Percentiles rank a stretch among this genome's conserved stretches.
Conservation (phyloP, 2,329 filamentous ascomycete species). For the Exophiala spinifera region DNA sequence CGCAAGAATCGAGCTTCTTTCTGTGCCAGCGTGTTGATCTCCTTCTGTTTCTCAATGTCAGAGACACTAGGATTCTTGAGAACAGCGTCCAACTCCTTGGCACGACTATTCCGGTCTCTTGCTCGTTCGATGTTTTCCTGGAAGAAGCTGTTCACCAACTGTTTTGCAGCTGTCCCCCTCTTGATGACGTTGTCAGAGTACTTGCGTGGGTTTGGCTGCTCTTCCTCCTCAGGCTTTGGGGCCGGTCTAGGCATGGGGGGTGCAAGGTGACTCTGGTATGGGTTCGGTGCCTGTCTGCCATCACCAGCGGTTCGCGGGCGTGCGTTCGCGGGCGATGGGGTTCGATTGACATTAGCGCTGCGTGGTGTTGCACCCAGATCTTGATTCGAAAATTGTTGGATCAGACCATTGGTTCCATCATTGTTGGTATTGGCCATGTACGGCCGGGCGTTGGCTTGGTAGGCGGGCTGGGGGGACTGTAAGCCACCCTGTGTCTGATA, state of each 20-base stretch:
- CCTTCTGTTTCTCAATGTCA: slow-evolving; percentile 73
- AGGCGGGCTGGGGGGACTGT: slow-evolving; percentile 55
- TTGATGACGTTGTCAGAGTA: slow-evolving; percentile 86
- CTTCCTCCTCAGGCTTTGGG: slow-evolving; percentile 63
- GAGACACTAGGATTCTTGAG: slow-evolving; percentile 73
- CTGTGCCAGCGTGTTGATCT: slow-evolving; percentile 78
- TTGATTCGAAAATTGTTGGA: slow-evolving; percentile 95
- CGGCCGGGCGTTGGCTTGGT: slow-evolving; percentile 42
- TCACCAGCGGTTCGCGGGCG: slow-evolving; percentile 82
- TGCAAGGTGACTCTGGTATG: slow-evolving; percentile 63
- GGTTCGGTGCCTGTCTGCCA: slow-evolving; percentile 52
- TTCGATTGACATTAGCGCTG: slow-evolving; percentile 61
- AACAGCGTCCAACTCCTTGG: slow-evolving; percentile 86
- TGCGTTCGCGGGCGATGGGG: slow-evolving; percentile 60
- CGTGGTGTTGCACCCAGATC: slow-evolving; percentile 75
- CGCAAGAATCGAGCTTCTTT: slow-evolving; percentile 91
- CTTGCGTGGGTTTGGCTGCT: slow-evolving; percentile 75
- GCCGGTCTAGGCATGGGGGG: slow-evolving; percentile 63
- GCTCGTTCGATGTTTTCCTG: slow-evolving; percentile 97
- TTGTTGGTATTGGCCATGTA: slow-evolving; percentile 56
- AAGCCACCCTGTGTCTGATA: slow-evolving; percentile 51
- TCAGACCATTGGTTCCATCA: slow-evolving; percentile 84
- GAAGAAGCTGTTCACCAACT: slow-evolving; percentile 77
- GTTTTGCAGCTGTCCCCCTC: slow-evolving; percentile 62
- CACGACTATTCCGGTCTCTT: slow-evolving; percentile 90